These are phyloP conservation scores for Saprolegnia parasitica DNA, from an alignment of 352 stramenopile species.

Conservation along the genomic window DNA sequence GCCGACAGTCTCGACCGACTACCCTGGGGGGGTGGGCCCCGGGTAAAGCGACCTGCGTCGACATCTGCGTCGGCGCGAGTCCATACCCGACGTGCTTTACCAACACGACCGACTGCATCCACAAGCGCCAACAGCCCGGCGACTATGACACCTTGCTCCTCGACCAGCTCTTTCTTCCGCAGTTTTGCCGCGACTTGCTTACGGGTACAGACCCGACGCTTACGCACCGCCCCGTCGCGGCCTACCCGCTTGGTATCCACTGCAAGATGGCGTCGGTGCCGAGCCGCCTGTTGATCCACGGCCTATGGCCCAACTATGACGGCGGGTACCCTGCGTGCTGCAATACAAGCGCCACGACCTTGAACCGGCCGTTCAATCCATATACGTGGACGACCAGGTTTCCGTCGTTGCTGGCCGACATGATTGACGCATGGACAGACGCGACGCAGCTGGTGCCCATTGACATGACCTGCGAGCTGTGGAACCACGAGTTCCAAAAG, in stretches of 20 bases:
- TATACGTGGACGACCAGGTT: slow-evolving; percentile 40
- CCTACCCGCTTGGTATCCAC: slow-evolving; percentile 49
- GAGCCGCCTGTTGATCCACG: slow-evolving; percentile 63
- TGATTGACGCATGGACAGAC: slow-evolving; percentile 63
- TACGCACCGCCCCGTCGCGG: slow-evolving; percentile 66
- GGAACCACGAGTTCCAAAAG: slow-evolving; percentile 83
- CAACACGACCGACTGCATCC: slow-evolving; percentile 46
- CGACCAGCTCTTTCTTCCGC: slow-evolving; percentile 71
- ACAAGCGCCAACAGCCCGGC: slow-evolving; percentile 56
- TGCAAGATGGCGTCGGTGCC: slow-evolving; percentile 43
- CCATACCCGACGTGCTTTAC: slow-evolving; percentile 54
- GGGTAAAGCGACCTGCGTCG: slow-evolving; percentile 49
- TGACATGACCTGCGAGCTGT: slow-evolving; percentile 71
- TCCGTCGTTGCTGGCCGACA: slow-evolving; percentile 39
- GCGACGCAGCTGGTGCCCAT: slow-evolving; percentile 45
- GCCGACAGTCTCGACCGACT: slow-evolving; percentile 34
- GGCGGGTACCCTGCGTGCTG: slow-evolving; percentile 65
- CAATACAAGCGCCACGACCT: slow-evolving; percentile 47
- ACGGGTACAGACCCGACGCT: slow-evolving; percentile 60
- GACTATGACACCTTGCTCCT: slow-evolving; percentile 73
- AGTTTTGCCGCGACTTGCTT: slow-evolving; percentile 74
- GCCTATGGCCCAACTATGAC: slow-evolving; percentile 73
- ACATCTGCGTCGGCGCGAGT: slow-evolving; percentile 63
- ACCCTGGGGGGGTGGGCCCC: slow-evolving; percentile 51
- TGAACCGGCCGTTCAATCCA: slow-evolving; percentile 57